Conservation (phyloP, 2,329 filamentous ascomycete genomes). For the Stenocarpella maydis region DNA sequence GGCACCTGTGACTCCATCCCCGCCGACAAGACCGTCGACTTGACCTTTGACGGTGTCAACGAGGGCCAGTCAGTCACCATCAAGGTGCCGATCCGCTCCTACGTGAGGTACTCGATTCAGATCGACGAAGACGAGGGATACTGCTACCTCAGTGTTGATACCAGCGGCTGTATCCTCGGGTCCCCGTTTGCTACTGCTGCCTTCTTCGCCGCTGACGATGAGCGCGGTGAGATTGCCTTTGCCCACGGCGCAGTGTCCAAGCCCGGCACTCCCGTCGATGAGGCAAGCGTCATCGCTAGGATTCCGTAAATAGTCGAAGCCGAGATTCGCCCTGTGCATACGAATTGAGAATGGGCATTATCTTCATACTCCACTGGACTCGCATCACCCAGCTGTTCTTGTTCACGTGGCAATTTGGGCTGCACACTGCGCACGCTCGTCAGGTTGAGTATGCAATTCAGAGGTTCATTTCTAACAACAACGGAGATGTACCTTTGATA, state of each 20-base stretch:
- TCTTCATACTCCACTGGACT: neutral
- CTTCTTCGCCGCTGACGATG: conserved; percentile 46
- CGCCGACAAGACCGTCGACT: conserved; percentile 39
- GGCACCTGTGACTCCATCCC: conserved; percentile 44
- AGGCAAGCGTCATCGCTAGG: conserved; percentile 19
- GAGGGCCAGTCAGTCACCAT: conserved; percentile 40
- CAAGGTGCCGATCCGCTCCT: conserved; percentile 44
- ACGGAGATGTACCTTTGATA: neutral
- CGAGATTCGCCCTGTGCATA: neutral
- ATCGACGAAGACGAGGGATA: conserved; percentile 35
- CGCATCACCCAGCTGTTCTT: too few relatives aligned
- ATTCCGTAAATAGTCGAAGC: conserved; percentile 4
- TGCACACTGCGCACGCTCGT: neutral
- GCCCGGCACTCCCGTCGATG: conserved; percentile 33
- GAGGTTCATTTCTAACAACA: too few relatives aligned
- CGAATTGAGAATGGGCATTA: neutral
- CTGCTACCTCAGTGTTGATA: conserved; percentile 43
- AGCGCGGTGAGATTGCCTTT: conserved; percentile 42
- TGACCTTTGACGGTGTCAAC: conserved; percentile 40
- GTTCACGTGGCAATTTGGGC: neutral
- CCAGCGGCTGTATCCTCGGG: conserved; percentile 42
- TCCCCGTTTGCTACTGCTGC: conserved; percentile 44
- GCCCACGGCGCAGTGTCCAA: conserved; percentile 46
- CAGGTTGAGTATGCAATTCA: neutral
- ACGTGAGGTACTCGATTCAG: conserved; percentile 39